Base-by-base conservation (phyloP, 192 early-diverging fungal genomes). In the Backusella macrospora region DNA sequence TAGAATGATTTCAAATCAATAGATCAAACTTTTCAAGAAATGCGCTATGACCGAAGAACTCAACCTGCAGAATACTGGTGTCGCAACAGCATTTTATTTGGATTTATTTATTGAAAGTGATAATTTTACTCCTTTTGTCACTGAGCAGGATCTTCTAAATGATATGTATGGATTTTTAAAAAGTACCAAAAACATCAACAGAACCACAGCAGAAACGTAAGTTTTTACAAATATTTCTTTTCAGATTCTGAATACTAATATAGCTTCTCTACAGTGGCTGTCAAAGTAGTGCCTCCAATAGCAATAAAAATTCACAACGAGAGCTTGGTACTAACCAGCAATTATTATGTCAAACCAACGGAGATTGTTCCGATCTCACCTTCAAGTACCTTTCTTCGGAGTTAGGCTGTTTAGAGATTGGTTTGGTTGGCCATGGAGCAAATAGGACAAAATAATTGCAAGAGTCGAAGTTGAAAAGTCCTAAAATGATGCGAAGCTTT, bases 401-500 rank as follows among this genome's bases (percentile, higher is more conserved):
- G 62, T 29, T 64, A 18, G 62, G 21, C 2, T 64, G 62, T 29
- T 1, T 64, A 29, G 62, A 64, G 62, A 23, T 64, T 29, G 62
- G 62, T 29, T 29, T 64, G n/a, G 62, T 29, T 29, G 34, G 38
- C 29, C n/a, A 29, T 64, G 62, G 62, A 29, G n/a, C 62, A 14
- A 18, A 37, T 64, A 34, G 62, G 21, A 64, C 62, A 64, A 64
- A 64, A 29, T 6, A 64, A 29, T 29, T 64, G 13, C n/a, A 64
- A 29, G 62, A 64, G 38, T 18, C 29, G 34, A 29, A 29, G 13
- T 29, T 64, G 21, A 64, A 64, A 29, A 37, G n/a, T 18, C 62
- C 62, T 3, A 64, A 29, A 64, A 64, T 64, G 62, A 64, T 64
- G 62, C n/a, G 29, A 29, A 64, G 29, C 62, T 64, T 64, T 37